These are phyloP conservation scores for Trichophyton simii DNA, from an alignment of 2,329 filamentous ascomycete genomes.

Conservation along the genomic window DNA sequence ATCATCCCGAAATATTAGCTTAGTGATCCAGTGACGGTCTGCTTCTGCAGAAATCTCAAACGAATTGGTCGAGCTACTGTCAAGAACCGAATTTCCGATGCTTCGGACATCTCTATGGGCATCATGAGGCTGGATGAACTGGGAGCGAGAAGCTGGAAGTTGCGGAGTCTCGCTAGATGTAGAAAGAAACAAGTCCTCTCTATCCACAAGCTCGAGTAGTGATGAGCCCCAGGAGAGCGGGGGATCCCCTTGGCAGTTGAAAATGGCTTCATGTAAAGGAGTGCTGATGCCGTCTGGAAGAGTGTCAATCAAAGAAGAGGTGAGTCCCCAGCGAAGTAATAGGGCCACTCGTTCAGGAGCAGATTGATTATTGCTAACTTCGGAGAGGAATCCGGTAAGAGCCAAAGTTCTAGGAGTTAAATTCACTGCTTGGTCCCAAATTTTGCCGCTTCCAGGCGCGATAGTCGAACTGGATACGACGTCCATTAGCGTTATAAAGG, in stretches of 20 bases:
- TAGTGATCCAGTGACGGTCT: constrained; percentile 70
- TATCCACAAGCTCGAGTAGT: constrained; percentile 62
- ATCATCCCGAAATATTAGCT: constrained; percentile 82
- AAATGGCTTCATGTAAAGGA: constrained; percentile 70
- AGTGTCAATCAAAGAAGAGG: constrained; percentile 55
- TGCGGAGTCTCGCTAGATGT: constrained; percentile 38
- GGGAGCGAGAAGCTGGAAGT: constrained; percentile 23
- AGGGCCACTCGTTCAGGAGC: constrained; percentile 57
- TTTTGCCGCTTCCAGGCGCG: constrained; percentile 19
- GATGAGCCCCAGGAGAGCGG: constrained; percentile 61
- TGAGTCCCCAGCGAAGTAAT: constrained; percentile 57
- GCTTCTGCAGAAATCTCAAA: constrained; percentile 71
- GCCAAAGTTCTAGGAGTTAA: constrained; percentile 55
- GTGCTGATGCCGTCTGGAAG: constrained; percentile 74
- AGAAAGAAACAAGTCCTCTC: constrained; percentile 65
- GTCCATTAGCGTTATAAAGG: constrained; percentile 41
- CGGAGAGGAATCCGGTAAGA: constrained; percentile 54
- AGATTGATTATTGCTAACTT: constrained; percentile 38
- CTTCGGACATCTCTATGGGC: constrained; percentile 62
- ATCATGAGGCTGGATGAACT: constrained; percentile 46
- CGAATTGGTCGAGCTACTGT: constrained; percentile 40
- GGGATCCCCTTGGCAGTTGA: constrained; percentile 70
- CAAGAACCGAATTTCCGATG: constrained; percentile 48
- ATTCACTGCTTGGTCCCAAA: constrained; percentile 27
- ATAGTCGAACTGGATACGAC: constrained; percentile 28